Base-by-base conservation (phyloP, 805 yeast genomes). In the Nakazawaea populi region DNA sequence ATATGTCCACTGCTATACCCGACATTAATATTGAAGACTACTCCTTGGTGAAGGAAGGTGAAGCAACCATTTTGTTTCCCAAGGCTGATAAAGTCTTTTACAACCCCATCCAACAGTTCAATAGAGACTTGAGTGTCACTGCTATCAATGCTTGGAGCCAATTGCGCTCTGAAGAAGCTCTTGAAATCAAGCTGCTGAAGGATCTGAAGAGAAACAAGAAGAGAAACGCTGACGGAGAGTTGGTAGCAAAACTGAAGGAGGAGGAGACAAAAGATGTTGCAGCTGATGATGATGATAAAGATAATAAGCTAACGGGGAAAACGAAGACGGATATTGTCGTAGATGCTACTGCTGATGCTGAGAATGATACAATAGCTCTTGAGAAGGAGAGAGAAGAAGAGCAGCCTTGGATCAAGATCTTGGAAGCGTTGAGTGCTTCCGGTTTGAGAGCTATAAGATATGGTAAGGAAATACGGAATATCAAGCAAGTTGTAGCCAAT, bases 91-190 rank as follows among this genome's bases (percentile, higher is more conserved):
- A 76, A 53, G 99, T 94, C 9, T 94, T 94, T 63, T 94, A 94
- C 69, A 94, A 94, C 64, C 97, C 96, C 8, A 87, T 94, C 51
- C 99, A 94, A 69, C 98, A 92, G 68, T 94, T 90, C 69, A 94
- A 94, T 67, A 78, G 99, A 60, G 99, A 94, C 64, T 70, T 94
- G 46, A 86, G 96, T 57, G 86, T 89, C 5, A 71, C 85, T 58
- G 90, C 89, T 7, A 91, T 94, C 54, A 78, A 83, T 52, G 96
- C 98, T 0, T 94, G 96, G 92, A 76, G 84, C 40, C 81, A 85
- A 50, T 59, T 85, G 36, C 83, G 80, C 55, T 67, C 74, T 18
- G 75, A 68, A 39, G 65, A 65, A 44, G 60, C 8, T 12, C 14
- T 35, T 35, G 32, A 27, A 11, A 34, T 27, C 48, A 48, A 47